Conservation (phyloP, 306 rosid species). For the Quercus bicolor region DNA sequence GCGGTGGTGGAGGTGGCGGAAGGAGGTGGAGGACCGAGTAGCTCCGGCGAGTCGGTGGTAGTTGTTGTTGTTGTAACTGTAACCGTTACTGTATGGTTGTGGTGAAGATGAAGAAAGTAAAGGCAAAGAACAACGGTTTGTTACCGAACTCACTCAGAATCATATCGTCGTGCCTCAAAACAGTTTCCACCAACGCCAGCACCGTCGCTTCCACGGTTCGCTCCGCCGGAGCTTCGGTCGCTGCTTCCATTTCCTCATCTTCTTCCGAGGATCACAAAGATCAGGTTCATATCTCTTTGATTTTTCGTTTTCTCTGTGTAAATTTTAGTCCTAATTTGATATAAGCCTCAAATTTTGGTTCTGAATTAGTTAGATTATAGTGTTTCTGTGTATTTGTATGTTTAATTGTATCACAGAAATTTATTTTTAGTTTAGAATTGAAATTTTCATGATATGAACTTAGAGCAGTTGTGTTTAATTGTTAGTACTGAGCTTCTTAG, state of each 20-base stretch:
- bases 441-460: neutral
- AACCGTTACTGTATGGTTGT: neutral
- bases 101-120: slow-evolving; percentile 56
- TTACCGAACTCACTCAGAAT: slow-evolving; percentile 80
- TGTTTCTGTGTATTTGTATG: too few species aligned
- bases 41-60: slow-evolving; percentile 19
- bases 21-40: slow-evolving; percentile 5
- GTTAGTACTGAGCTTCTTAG: neutral
- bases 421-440: neutral
- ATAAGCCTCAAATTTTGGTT: neutral
- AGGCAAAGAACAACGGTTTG: slow-evolving; percentile 65
- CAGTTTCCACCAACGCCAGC: slow-evolving; percentile 77
- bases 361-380: neutral
- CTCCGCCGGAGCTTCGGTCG: slow-evolving; percentile 86
- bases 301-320: neutral
- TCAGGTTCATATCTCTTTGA: slow-evolving; percentile 40
- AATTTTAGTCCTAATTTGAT: neutral
- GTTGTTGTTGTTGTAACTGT: neutral
- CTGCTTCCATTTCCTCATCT: slow-evolving; percentile 62
- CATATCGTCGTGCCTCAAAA: slow-evolving; percentile 82
- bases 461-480: neutral
- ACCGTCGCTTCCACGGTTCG: slow-evolving; percentile 84
- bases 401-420: neutral
- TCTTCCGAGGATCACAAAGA: slow-evolving; percentile 74
- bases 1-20: slow-evolving; percentile 14